Percentiles rank a stretch among this genome's conserved stretches.
phyloP scores from a whole-genome alignment of 441 rosid genomes.

The Arabidopsis lyrata region DNA sequence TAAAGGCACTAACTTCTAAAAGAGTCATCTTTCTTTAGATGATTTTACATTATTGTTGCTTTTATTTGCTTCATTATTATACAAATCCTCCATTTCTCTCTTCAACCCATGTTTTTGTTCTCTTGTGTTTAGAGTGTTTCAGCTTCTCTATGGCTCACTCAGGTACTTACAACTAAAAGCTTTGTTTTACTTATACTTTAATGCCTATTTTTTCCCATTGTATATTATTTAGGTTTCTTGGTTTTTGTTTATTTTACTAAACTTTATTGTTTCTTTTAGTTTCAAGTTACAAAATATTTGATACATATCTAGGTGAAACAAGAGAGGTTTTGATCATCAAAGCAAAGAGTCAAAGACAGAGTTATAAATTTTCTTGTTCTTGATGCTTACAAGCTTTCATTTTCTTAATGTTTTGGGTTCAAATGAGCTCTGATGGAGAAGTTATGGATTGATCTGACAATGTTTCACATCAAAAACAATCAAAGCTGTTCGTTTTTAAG shows the following conservation, averaged over 20 bases:
- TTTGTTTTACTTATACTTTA: constrained; percentile 27
- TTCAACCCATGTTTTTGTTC: constrained; percentile 35
- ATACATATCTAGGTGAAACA: constrained; percentile 28
- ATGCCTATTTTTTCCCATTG: constrained; percentile 1
- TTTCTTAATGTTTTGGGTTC: constrained; percentile 17
- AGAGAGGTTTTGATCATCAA: constrained; percentile 27
- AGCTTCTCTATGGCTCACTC: constrained; percentile 42
- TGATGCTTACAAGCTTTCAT: constrained; percentile 28
- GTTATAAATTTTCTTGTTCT: constrained; percentile 1
- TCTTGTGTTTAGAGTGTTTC: constrained; percentile 43
- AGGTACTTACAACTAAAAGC: constrained; percentile 35
- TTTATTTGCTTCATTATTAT: constrained; percentile 41
- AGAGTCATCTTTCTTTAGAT: constrained; percentile 41
- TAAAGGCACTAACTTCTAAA: constrained; percentile 43
- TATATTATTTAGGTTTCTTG: constrained; percentile 21
- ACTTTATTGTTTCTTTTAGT: constrained; percentile 26
- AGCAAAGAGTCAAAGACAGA: constrained; percentile 23
- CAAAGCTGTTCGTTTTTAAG: constrained; percentile 19
- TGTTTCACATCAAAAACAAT: constrained; percentile 35
- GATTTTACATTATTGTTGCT: constrained; percentile 32
- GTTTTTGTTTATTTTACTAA: constrained; percentile 11
- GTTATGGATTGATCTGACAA: constrained; percentile 19
- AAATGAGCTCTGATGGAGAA: constrained; percentile 19
- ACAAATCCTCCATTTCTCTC: constrained; percentile 40
- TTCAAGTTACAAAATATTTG: constrained; percentile 25